Evolutionary conservation across 768 basidiomycete genomes (phyloP), one percentile per base, ranked within the genome.

Genomic region (Boletus bicolor): DNA sequence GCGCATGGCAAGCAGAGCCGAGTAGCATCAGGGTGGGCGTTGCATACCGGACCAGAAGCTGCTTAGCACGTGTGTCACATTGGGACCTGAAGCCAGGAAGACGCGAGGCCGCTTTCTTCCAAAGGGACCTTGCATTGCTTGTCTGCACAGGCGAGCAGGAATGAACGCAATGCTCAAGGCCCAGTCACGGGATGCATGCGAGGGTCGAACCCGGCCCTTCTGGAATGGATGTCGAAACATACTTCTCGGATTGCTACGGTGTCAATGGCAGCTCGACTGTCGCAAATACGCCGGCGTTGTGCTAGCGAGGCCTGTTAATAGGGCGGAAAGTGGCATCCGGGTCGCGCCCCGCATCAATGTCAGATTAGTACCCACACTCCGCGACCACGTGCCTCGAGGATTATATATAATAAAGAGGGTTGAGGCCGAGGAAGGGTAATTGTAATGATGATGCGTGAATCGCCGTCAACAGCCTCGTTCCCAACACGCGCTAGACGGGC

Each of bases 81-180:
- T 61, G 49, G 60, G 45, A 44, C 57, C 49, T 62, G 61, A 59
- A 42, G 68, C 49, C 68, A 68, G 70, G 70, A 61, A 55, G 57
- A 65, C 69, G 69, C 52, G 64, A 70, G 69, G 69, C 69, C 69
- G 65, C 68, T 59, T 64, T 59, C 63, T 67, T 68, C 59, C 58
- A 64, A 54, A 57, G 62, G 56, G 62, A 64, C 49, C 56, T 50
- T 37, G 55, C 67, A 68, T 62, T 61, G 66, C 63, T 55, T 64
- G 59, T 53, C 34, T 59, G 64, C 64, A 66, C 66, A 68, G 66
- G 67, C 62, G 62, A 64, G 42, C 51, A 44, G 43, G 64, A 71
- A 69, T 71, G 68, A 68, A 70, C 41, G 60, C 56, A 49, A 57
- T 49, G 53, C 49, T 45, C 44, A 59, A 60, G 47, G 46, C 58